Base-by-base conservation (phyloP, 257 asterid species). In the Jasminum sambac region DNA sequence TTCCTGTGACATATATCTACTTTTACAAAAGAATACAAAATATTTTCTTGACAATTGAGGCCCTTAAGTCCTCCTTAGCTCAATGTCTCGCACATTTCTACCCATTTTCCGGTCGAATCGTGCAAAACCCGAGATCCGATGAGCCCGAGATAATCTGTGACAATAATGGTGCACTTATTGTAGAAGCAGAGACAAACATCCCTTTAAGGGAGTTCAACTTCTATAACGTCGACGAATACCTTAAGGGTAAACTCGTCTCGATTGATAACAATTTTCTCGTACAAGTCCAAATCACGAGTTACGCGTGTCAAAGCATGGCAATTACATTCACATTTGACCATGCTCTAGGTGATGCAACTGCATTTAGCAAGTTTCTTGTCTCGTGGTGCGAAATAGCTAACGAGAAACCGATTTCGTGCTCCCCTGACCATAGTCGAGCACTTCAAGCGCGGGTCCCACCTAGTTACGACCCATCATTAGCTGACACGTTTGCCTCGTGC, bases 281-380 rank as follows among this genome's bases (percentile, higher is more conserved):
- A 16, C 88, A 80, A 63, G 68, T 82, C 71, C 89, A 88, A 39
- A 70, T 84, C 74, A 88, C 92, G 12, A 16, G 37, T 16, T 88
- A 61, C 69, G 12, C 62, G 23, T 84, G 91, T 52, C 82, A 84
- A 50, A 80, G 85, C 70, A 5, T 77, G 40, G 75, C 83, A 2
- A 61, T 84, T 23, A 77, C 83, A 0, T 85, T 88, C 80, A 82
- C 91, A 21, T 88, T 85, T 48, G 89, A 85, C 58, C 87, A 85
- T 75, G 91, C 88, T 14, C 80, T 88, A 30, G 95, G 91, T 2
- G 95, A 88, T 65, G 89, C 88, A 21, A 67, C 72, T 42, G 79
- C 91, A 23, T 86, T 86, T 61, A 26, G 83, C 76, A 88, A 79
- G 79, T 84, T 88, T 60, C 86, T 86, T 1, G 19, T 72, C 12